Evolutionary conservation across 305 asterid genomes (phyloP).

Genomic region (Fraxinus baroniana): DNA sequence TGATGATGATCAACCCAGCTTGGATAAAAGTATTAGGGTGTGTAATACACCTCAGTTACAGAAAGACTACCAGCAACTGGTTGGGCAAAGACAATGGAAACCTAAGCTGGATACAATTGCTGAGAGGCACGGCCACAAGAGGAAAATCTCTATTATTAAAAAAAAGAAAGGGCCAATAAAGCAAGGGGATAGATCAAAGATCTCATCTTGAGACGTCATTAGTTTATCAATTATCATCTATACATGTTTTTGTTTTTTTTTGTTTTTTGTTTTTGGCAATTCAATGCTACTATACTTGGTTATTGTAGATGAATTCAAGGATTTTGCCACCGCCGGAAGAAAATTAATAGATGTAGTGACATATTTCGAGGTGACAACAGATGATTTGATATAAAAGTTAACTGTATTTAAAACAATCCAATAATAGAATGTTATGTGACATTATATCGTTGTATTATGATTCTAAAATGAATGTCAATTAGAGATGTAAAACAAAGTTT

Average conservation of each 20-base stretch:
- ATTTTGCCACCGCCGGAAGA: too few relatives aligned
- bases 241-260: not conserved
- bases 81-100: slow-evolving; percentile 48
- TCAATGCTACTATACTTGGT: not conserved
- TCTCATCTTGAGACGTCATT: not conserved
- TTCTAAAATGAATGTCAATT: too few relatives aligned
- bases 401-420: too few relatives aligned
- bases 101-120: slow-evolving; percentile 56
- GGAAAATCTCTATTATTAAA: not conserved
- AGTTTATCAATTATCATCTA: not conserved
- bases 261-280: too few relatives aligned
- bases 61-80: slow-evolving; percentile 48
- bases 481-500: not conserved
- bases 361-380: too few relatives aligned
- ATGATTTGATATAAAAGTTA: too few relatives aligned
- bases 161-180: slow-evolving; percentile 21
- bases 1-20: not conserved
- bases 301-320: not conserved
- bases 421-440: too few relatives aligned
- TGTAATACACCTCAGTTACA: slow-evolving; percentile 49
- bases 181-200: not conserved
- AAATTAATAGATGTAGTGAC: too few relatives aligned
- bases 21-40: slow-evolving; percentile 11
- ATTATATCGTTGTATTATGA: too few relatives aligned
- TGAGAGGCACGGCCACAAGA: slow-evolving; percentile 25